Conservation (phyloP, 306 rosid genomes). For the Vigna trinervia region DNA sequence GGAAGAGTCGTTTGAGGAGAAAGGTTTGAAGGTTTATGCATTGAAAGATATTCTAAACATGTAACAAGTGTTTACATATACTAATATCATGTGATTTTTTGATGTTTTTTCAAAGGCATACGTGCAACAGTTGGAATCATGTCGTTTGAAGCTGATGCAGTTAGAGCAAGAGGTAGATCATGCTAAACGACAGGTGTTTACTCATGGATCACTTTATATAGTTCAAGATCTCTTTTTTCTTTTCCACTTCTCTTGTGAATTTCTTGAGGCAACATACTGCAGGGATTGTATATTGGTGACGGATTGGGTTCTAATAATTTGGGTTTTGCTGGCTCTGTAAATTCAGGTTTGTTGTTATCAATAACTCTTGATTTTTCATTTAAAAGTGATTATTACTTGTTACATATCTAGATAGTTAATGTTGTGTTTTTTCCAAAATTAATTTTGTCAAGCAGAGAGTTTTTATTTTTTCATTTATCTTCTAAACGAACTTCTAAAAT, state of each 20-base stretch:
- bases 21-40: slow-evolving; percentile 64
- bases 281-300: slow-evolving; percentile 70
- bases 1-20: slow-evolving; percentile 89
- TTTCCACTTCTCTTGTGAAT: slow-evolving; percentile 6
- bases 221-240: background rate
- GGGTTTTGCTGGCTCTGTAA: slow-evolving; percentile 62
- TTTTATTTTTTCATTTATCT: background rate
- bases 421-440: slow-evolving; percentile 1
- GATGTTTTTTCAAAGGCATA: slow-evolving; percentile 69
- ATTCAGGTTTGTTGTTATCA: slow-evolving; percentile 66
- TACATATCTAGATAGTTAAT: background rate
- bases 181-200: slow-evolving; percentile 74
- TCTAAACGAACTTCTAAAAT: background rate
- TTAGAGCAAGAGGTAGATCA: slow-evolving; percentile 82
- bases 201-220: slow-evolving; percentile 19
- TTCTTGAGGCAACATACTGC: slow-evolving; percentile 48
- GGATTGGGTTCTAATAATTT: slow-evolving; percentile 59
- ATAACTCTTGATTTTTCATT: slow-evolving; percentile 19
- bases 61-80: slow-evolving; percentile 30
- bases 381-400: slow-evolving; percentile 27
- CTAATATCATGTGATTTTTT: slow-evolving; percentile 43
- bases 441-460: slow-evolving; percentile 16
- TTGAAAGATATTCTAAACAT: slow-evolving; percentile 33
- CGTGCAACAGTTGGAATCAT: slow-evolving; percentile 88
- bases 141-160: slow-evolving; percentile 79